These are phyloP conservation scores for Syzygium aqueum DNA, from an alignment of 345 rosid genomes.

Conservation along the genomic window DNA sequence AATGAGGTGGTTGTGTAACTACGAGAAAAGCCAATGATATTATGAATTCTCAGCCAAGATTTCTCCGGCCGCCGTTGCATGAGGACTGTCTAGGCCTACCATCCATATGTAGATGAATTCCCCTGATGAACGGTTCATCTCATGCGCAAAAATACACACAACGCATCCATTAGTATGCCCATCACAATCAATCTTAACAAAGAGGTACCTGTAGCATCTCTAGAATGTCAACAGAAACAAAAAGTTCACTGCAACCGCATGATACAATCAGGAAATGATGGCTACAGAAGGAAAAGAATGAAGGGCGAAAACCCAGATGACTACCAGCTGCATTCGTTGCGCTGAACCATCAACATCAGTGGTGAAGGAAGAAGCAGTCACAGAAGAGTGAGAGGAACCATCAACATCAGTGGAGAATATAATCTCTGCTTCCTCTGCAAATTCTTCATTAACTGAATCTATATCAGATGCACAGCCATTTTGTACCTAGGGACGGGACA, in stretches of 20 bases:
- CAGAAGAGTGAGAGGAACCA: slow-evolving; percentile 27
- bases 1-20: no score
- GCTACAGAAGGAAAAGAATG: neutral
- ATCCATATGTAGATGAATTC: neutral
- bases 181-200: neutral
- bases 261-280: neutral
- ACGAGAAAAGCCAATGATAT: no score
- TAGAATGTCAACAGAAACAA: neutral
- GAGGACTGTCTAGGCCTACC: neutral
- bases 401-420: slow-evolving; percentile 65
- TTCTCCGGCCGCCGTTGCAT: neutral
- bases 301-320: neutral
- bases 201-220: neutral
- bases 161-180: neutral
- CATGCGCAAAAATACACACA: no score
- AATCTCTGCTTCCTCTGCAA: slow-evolving; percentile 72
- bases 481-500: slow-evolving; percentile 11
- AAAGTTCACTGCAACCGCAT: neutral
- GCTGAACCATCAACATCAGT: slow-evolving; percentile 46
- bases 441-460: slow-evolving; percentile 56
- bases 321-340: slow-evolving; percentile 36
- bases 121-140: neutral
- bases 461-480: slow-evolving; percentile 50
- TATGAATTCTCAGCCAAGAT: neutral
- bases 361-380: slow-evolving; percentile 13